phyloP scores from a whole-genome alignment of 2,329 filamentous ascomycete species.

The Monosporascus sp. region DNA sequence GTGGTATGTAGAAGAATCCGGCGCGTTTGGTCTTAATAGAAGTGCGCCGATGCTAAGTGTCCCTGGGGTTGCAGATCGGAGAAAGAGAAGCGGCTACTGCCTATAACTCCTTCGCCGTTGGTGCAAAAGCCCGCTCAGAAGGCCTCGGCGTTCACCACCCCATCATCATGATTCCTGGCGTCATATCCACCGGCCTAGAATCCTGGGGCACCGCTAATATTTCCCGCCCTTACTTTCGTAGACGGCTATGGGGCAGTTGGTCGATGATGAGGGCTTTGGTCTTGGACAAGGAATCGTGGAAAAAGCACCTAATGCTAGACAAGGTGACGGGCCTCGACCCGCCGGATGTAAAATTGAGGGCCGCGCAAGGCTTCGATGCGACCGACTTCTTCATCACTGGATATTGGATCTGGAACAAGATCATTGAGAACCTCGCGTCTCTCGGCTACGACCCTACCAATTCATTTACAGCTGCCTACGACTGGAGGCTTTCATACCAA shows the following conservation, averaged over 20 bases:
- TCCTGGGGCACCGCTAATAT: constrained; percentile 88
- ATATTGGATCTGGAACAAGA: constrained; percentile 99
- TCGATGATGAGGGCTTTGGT: constrained; percentile 97
- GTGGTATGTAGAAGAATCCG: constrained; percentile 52
- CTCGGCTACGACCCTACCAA: constrained; percentile 90
- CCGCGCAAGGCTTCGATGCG: constrained; percentile 94
- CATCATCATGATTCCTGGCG: constrained; percentile 94
- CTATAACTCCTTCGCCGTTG: constrained; percentile 92
- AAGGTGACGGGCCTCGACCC: constrained; percentile 88
- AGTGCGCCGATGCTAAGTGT: background rate
- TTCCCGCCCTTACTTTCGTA: constrained; percentile 88
- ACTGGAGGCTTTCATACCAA: constrained; percentile 87
- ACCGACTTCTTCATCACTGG: constrained; percentile 89
- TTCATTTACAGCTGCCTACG: constrained; percentile 68
- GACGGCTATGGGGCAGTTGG: constrained; percentile 95
- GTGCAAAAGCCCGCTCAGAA: constrained; percentile 73
- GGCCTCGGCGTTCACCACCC: constrained; percentile 80
- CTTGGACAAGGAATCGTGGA: constrained; percentile 90
- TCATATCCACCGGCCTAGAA: constrained; percentile 95
- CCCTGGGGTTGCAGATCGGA: constrained; percentile 53
- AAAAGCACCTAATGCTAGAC: constrained; percentile 94
- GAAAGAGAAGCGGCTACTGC: constrained; percentile 78
- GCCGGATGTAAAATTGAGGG: constrained; percentile 80
- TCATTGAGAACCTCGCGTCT: constrained; percentile 91
- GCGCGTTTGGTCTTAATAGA: constrained; percentile 1